Evolutionary conservation across 164 flowering plant genomes (phyloP).

Genomic region (Hamamelis virginiana): DNA sequence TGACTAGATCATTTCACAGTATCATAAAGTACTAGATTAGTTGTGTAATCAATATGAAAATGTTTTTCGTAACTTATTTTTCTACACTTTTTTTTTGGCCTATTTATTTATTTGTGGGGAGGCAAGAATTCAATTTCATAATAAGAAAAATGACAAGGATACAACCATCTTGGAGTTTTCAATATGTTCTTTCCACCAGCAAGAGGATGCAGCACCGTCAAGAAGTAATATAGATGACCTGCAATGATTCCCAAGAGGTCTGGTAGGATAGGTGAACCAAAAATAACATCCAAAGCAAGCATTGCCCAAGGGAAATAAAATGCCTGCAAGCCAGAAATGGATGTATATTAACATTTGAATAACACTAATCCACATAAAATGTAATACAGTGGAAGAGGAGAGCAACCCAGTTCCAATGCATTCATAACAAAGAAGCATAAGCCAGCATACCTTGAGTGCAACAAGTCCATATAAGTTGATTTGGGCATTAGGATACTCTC

Average conservation of each 20-base stretch:
- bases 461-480: slow-evolving; percentile 79
- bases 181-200: slow-evolving; percentile 75
- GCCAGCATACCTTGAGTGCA: slow-evolving; percentile 43
- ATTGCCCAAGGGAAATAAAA: slow-evolving; percentile 98
- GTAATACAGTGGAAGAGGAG: background rate
- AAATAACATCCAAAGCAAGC: slow-evolving; percentile 90
- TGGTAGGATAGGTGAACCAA: slow-evolving; percentile 75
- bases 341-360: background rate
- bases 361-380: background rate
- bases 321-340: slow-evolving; percentile 50
- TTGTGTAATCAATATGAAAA: too few relatives aligned
- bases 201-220: slow-evolving; percentile 89
- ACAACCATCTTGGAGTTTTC: slow-evolving; percentile 90
- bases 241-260: slow-evolving; percentile 89
- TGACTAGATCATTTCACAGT: too few relatives aligned
- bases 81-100: too few relatives aligned
- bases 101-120: too few relatives aligned
- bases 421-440: background rate
- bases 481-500: slow-evolving; percentile 81
- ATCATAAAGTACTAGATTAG: too few relatives aligned
- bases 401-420: background rate
- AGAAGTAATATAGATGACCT: slow-evolving; percentile 92
- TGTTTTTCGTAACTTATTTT: too few relatives aligned
- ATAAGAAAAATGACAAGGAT: slow-evolving; percentile 50
- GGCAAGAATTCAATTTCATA: too few relatives aligned